These are phyloP conservation scores for Hypsizygus ulmarius DNA, from an alignment of 1,284 basidiomycete species.

Conservation along the genomic window DNA sequence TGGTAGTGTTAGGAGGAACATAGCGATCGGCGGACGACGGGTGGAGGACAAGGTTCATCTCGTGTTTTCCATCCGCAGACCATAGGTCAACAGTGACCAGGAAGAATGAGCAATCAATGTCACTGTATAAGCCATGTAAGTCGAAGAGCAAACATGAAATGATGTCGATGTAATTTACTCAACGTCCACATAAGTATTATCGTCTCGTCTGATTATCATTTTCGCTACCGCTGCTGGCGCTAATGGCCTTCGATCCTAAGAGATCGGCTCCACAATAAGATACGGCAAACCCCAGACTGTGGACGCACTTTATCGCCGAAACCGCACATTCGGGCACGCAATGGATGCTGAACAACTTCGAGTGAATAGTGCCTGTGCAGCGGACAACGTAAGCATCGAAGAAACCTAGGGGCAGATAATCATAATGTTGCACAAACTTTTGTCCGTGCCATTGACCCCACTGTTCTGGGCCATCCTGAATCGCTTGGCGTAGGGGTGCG, in stretches of 20 bases:
- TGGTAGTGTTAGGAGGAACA: conserved; percentile 51
- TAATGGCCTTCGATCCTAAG: conserved; percentile 83
- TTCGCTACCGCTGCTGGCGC: conserved; percentile 87
- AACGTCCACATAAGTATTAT: conserved; percentile 68
- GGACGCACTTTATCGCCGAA: conserved; percentile 85
- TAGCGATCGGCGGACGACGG: conserved; percentile 76
- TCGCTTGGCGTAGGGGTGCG: conserved; percentile 29
- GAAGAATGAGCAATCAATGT: conserved; percentile 83
- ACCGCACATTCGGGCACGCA: conserved; percentile 89
- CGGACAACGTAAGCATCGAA: conserved; percentile 8
- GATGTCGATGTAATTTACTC: conserved; percentile 51
- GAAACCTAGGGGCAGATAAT: background rate
- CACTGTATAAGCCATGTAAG: conserved; percentile 44
- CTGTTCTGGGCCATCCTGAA: conserved; percentile 39
- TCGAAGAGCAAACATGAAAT: conserved; percentile 13
- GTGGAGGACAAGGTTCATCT: conserved; percentile 85
- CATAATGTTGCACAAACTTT: conserved; percentile 42
- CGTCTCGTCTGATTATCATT: conserved; percentile 68
- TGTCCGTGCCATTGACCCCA: conserved; percentile 62
- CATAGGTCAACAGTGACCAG: conserved; percentile 87
- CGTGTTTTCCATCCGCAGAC: conserved; percentile 75
- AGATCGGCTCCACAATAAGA: conserved; percentile 21
- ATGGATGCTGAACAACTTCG: conserved; percentile 81
- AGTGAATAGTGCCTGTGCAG: conserved; percentile 72
- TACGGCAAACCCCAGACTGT: conserved; percentile 8